Evolutionary conservation across 441 rosid genomes (phyloP), one percentile per base, ranked within the genome.

Genomic region (Hypseocharis bilobata): DNA sequence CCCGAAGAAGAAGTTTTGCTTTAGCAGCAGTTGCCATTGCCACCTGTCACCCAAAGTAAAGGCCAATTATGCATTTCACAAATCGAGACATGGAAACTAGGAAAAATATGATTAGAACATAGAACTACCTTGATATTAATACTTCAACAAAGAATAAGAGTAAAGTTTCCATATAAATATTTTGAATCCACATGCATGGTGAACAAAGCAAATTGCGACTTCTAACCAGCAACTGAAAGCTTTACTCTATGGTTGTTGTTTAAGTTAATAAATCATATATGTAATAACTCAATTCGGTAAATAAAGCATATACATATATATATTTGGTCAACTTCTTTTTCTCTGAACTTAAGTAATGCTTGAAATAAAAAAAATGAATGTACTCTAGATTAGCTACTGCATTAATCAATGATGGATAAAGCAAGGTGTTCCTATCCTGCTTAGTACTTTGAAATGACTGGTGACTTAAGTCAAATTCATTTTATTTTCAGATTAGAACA

Each of bases 1-100:
- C 98, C 26, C 98, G 95, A 40, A 91, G 84, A 49, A 93, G 95
- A 45, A 93, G 95, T 77, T 93, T 93, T 47, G 97, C 98, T 74
- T 93, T 93, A 0, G 98, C 96, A 70, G 98, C 98, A 28, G 96
- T 93, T 62, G 98, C 98, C 97, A 93, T 87, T 27, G 98, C 98
- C 66, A 91, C 98, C 94, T 92, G 84, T 73, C 34, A 68, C 44
- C 20, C 64, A 66, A 70, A 70, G 30, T 19, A 29, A 62, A 40
- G 67, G 47, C 67, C 65, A 72, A 72, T 74, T 60, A 76, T 73
- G 74, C 73, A 77, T 78, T 69, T 82, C 72, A 70, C 70, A 45
- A 57, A 55, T 63, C 27, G 61, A 64, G 36, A 65, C 38, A 64
- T 7, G 14, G n/a, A 17, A 32, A 32, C n/a, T 4, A 42, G 47